Evolutionary conservation across 805 yeast species (phyloP).

Genomic region (Scheffersomyces coipomensis): DNA sequence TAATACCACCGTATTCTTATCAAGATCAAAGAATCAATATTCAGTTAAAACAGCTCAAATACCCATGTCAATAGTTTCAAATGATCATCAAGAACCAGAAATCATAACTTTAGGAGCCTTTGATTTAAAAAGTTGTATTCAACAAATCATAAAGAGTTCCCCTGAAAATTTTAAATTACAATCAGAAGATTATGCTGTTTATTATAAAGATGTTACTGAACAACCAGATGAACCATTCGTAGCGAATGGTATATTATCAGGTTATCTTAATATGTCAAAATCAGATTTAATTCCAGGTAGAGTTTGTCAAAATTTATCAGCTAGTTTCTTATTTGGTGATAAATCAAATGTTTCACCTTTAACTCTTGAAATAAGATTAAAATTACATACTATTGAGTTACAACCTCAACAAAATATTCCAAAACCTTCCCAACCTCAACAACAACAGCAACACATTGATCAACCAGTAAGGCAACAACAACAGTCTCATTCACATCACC

Average conservation of each 20-base stretch:
- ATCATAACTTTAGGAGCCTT: conserved; percentile 40
- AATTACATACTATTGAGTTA: conserved; percentile 41
- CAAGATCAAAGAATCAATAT: conserved; percentile 32
- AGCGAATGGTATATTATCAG: conserved; percentile 38
- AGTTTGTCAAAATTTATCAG: conserved; percentile 57
- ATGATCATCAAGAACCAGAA: conserved; percentile 17
- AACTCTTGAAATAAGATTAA: conserved; percentile 57
- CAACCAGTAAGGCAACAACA: conserved; percentile 8
- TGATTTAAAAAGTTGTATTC: conserved; percentile 36
- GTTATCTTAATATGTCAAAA: conserved; percentile 23
- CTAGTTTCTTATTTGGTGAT: conserved; percentile 39
- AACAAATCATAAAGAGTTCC: conserved; percentile 35
- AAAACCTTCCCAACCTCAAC: conserved; percentile 9
- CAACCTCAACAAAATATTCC: neutral
- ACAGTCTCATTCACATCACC: conserved; percentile 4
- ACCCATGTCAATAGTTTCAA: conserved; percentile 18
- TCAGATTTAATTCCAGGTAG: conserved; percentile 45
- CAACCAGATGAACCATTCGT: conserved; percentile 50
- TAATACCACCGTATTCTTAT: conserved; percentile 40
- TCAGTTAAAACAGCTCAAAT: conserved; percentile 38
- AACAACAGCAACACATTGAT: conserved; percentile 5
- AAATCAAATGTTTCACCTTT: conserved; percentile 37
- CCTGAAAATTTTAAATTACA: conserved; percentile 42
- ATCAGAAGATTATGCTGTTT: conserved; percentile 43
- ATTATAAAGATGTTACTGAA: conserved; percentile 45